A percentile compares a stretch with the other conserved stretches of the same genome.
Evolutionary conservation across 2,329 filamentous ascomycete genomes (phyloP).

Genomic region (Fusarium sambucinum): DNA sequence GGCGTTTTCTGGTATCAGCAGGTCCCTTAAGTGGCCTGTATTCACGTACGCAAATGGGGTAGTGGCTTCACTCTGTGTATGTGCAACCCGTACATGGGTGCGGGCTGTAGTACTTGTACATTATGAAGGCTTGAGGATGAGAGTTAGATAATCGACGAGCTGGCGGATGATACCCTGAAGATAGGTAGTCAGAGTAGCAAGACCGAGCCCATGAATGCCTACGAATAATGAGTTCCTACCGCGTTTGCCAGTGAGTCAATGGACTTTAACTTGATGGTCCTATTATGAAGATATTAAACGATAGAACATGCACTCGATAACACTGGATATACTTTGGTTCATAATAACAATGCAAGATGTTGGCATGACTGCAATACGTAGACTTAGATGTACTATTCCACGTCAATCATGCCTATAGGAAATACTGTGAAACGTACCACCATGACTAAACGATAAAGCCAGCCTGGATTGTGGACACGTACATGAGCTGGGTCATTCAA

Average conservation of each 20-base stretch:
- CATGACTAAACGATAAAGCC: too few species aligned
- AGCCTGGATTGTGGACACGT: too few species aligned
- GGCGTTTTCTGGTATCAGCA: slow-evolving; percentile 49
- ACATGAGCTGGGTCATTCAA: not conserved
- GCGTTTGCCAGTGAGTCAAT: not conserved
- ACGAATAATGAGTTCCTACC: not conserved
- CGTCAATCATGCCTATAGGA: not conserved
- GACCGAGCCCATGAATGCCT: slow-evolving; percentile 9
- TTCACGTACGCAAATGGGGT: slow-evolving; percentile 36
- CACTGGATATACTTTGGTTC: not conserved
- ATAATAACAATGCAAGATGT: not conserved
- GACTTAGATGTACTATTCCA: not conserved
- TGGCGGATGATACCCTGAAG: slow-evolving; percentile 21
- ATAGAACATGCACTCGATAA: not conserved
- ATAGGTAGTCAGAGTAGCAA: slow-evolving; percentile 33
- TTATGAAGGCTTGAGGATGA: slow-evolving; percentile 28
- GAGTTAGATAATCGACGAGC: slow-evolving; percentile 9
- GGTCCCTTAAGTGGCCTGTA: slow-evolving; percentile 28
- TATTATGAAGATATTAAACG: not conserved
- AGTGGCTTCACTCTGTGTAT: slow-evolving; percentile 44
- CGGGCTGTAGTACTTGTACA: slow-evolving; percentile 44
- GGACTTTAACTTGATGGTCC: not conserved
- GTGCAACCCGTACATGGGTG: slow-evolving; percentile 37
- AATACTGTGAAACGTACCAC: not conserved
- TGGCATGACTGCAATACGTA: not conserved